A percentile compares a stretch with the other conserved stretches of the same genome.
These are phyloP conservation scores for Coccomyxa sp. DNA, from an alignment of 139 green algal species.

Conservation along the genomic window DNA sequence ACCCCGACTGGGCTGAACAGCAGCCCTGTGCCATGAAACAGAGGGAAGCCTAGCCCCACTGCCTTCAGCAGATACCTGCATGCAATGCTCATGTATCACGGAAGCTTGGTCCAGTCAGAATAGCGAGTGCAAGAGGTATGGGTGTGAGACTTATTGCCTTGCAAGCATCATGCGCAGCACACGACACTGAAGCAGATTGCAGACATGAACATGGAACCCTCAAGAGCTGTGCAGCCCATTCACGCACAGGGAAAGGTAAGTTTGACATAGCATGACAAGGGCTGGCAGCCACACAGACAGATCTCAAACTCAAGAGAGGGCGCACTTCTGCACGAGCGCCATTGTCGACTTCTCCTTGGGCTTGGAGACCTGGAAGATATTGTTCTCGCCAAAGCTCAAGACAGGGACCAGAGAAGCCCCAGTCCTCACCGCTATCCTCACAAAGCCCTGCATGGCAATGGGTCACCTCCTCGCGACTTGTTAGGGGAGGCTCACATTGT, in stretches of 20 bases:
- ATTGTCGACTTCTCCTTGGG: neutral
- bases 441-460: neutral
- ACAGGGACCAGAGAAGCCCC: constrained; percentile 46
- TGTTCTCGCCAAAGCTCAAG: constrained; percentile 41
- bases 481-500: neutral
- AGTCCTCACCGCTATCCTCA: constrained; percentile 13
- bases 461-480: neutral
- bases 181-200: neutral
- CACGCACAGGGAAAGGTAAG: neutral
- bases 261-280: neutral
- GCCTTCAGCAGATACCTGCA: neutral
- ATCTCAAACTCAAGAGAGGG: neutral
- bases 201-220: neutral
- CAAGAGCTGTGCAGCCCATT: neutral
- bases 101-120: neutral
- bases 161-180: neutral
- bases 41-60: neutral
- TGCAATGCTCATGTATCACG: neutral
- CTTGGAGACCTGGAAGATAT: constrained; percentile 29
- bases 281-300: too few species aligned
- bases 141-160: neutral
- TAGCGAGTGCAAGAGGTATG: neutral
- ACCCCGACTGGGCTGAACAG: neutral
- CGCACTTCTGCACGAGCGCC: neutral
- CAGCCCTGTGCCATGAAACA: neutral